Base-by-base conservation (phyloP, 345 rosid species). In the Pelargonium nanum region DNA sequence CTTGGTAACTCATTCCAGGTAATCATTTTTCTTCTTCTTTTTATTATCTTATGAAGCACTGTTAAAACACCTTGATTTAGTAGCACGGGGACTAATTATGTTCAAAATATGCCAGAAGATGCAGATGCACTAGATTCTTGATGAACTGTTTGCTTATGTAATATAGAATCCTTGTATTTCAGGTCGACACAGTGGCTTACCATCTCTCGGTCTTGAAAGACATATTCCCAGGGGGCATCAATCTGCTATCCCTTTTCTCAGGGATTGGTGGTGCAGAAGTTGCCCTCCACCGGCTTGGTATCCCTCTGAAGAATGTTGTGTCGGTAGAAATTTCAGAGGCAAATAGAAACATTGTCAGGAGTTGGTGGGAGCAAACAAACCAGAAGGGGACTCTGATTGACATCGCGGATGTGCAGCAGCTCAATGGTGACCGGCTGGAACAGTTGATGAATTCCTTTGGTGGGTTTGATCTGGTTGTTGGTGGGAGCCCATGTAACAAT, bases 221-320 rank as follows among this genome's bases (percentile, higher is more conserved):
- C 7, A 22, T 81, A 67, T 92, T 67, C 71, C 95, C 97, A 0
- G 24, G 28, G 19, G 98, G 97, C 19, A 64, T 92, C 56, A 89
- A 78, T 62, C 64, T 89, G 6, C 82, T 92, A 19, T 92, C 96
- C 4, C 89, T 92, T 22, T 92, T 92, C 75, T 81, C 97, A 10
- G 98, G 98, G 13, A 92, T 92, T 19, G 98, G 98, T 17, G 98
- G 97, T 24, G 98, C 84, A 0, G 95, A 92, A 72, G 97, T 92
- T 53, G 95, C 98, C 10, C 80, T 92, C 19, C 83, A 89, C 60
- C 79, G 88, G 30, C 92, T 88, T 6, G 84, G 87, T n/a, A 55
- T 91, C 24, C 82, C 68, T 0, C 50, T 88, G 75, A 88, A 88
- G 63, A 75, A 58, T 17, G 96, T 91, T 1, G 95, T 91, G 1